These are phyloP conservation scores for Cucurbita moschata DNA, from an alignment of 306 rosid species.

Conservation along the genomic window DNA sequence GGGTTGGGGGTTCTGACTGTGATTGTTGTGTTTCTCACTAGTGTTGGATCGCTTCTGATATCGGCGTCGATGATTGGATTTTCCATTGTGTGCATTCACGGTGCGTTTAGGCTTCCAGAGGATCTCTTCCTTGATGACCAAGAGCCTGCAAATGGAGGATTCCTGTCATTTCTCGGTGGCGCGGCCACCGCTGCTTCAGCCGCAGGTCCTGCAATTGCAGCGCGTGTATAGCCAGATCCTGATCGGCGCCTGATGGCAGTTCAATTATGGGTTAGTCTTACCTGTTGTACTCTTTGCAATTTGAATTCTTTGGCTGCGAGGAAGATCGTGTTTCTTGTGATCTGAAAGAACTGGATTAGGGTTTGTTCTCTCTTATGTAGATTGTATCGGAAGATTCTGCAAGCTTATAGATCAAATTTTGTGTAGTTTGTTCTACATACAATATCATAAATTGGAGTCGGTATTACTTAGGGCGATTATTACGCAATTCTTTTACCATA, in stretches of 20 bases:
- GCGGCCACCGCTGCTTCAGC: conserved; percentile 51
- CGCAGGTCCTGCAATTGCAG: conserved; percentile 37
- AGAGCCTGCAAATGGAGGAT: conserved; percentile 57
- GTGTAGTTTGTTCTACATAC: not conserved
- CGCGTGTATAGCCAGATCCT: conserved; percentile 40
- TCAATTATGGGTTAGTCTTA: conserved; percentile 19
- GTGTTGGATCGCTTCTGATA: conserved; percentile 82
- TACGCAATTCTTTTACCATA: not conserved
- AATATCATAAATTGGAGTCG: not conserved
- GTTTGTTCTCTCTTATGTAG: conserved; percentile 8
- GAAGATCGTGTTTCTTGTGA: not conserved
- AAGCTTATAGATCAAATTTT: not conserved
- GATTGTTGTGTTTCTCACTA: conserved; percentile 64
- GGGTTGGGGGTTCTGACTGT: conserved; percentile 45
- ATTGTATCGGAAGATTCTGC: conserved; percentile 10
- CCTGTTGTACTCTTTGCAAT: conserved; percentile 7
- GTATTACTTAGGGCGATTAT: not conserved
- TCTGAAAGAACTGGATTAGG: not conserved
- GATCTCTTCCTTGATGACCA: conserved; percentile 86
- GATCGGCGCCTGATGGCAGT: conserved; percentile 19
- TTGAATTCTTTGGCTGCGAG: not conserved
- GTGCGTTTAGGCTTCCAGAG: conserved; percentile 83
- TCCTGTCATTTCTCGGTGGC: conserved; percentile 78
- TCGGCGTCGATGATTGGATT: conserved; percentile 66
- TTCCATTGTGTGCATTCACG: conserved; percentile 53